These are phyloP conservation scores for Plasmodium gaboni DNA, from an alignment of 169 alveolate genomes.

Conservation along the genomic window DNA sequence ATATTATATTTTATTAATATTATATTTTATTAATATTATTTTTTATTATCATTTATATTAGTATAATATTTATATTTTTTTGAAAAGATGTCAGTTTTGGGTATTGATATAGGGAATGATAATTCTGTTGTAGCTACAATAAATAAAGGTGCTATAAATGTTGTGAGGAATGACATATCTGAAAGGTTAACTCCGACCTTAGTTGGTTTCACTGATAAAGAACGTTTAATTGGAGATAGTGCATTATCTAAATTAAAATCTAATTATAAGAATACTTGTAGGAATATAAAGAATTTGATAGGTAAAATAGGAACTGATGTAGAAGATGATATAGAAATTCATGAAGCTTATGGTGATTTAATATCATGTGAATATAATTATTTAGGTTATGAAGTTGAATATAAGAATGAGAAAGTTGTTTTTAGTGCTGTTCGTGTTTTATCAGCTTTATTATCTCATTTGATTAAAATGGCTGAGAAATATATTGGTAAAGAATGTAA, in stretches of 20 bases:
- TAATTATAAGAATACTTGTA: slow-evolving; percentile 91
- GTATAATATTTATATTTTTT: too few species aligned
- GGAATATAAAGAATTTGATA: slow-evolving; percentile 90
- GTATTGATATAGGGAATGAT: slow-evolving; percentile 98
- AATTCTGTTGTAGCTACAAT: slow-evolving; percentile 96
- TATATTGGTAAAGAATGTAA: slow-evolving; percentile 83
- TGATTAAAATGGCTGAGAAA: slow-evolving; percentile 88
- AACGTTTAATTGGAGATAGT: slow-evolving; percentile 95
- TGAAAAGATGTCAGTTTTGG: slow-evolving; percentile 91
- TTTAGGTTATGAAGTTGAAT: slow-evolving; percentile 84
- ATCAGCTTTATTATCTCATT: slow-evolving; percentile 88
- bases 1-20: too few species aligned
- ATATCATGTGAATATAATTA: slow-evolving; percentile 85
- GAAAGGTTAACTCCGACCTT: slow-evolving; percentile 95
- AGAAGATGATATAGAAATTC: slow-evolving; percentile 69
- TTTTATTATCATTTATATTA: too few species aligned
- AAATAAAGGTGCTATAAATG: slow-evolving; percentile 95
- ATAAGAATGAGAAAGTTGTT: slow-evolving; percentile 84
- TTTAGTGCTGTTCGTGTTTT: slow-evolving; percentile 91
- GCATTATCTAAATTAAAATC: slow-evolving; percentile 90
- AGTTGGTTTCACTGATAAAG: slow-evolving; percentile 92
- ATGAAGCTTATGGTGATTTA: slow-evolving; percentile 79
- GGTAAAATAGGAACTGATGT: slow-evolving; percentile 86
- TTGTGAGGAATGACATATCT: slow-evolving; percentile 95
- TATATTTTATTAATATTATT: too few species aligned